A percentile compares a stretch with the other conserved stretches of the same genome.
phyloP scores from a whole-genome alignment of 129 eudicot genomes.

The Mikania micrantha region DNA sequence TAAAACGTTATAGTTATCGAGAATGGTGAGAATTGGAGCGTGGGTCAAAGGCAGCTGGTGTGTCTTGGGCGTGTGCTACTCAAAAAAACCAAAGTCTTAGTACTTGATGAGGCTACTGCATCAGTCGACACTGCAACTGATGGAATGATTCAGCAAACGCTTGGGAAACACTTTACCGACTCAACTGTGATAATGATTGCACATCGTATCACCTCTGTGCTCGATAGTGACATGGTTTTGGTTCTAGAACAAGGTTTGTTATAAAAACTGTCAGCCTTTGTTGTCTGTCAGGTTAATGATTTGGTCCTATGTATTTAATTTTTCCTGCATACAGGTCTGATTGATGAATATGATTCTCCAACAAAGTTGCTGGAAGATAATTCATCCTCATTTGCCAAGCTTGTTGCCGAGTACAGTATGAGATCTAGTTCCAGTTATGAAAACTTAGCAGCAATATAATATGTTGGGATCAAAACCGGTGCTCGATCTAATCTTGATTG shows the following conservation, averaged over 20 bases:
- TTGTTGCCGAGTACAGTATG: slow-evolving; percentile 78
- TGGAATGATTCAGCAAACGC: slow-evolving; percentile 71
- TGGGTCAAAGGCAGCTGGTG: slow-evolving; percentile 69
- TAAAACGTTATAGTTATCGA: slow-evolving; percentile 28
- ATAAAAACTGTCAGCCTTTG: background rate
- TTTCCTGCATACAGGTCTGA: slow-evolving; percentile 40
- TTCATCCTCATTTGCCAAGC: slow-evolving; percentile 71
- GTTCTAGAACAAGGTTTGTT: slow-evolving; percentile 54
- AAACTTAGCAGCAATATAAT: background rate
- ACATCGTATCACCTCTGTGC: slow-evolving; percentile 76
- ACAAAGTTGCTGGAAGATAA: slow-evolving; percentile 57
- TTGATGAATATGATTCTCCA: slow-evolving; percentile 76
- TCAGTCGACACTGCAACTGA: slow-evolving; percentile 94
- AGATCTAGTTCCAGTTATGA: slow-evolving; percentile 52
- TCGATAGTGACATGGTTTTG: slow-evolving; percentile 73
- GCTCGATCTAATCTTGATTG: slow-evolving; percentile 1
- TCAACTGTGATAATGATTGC: slow-evolving; percentile 74
- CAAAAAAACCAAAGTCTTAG: slow-evolving; percentile 54
- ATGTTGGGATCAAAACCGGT: background rate
- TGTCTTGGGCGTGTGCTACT: slow-evolving; percentile 72
- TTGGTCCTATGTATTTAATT: background rate
- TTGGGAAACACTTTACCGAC: slow-evolving; percentile 48
- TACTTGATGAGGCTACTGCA: slow-evolving; percentile 84
- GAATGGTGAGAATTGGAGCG: slow-evolving; percentile 77
- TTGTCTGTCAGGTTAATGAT: background rate